Percentiles rank a stretch among this genome's conserved stretches.
These are phyloP conservation scores for Cryphonectria radicalis DNA, from an alignment of 2,329 filamentous ascomycete species.

Conservation along the genomic window DNA sequence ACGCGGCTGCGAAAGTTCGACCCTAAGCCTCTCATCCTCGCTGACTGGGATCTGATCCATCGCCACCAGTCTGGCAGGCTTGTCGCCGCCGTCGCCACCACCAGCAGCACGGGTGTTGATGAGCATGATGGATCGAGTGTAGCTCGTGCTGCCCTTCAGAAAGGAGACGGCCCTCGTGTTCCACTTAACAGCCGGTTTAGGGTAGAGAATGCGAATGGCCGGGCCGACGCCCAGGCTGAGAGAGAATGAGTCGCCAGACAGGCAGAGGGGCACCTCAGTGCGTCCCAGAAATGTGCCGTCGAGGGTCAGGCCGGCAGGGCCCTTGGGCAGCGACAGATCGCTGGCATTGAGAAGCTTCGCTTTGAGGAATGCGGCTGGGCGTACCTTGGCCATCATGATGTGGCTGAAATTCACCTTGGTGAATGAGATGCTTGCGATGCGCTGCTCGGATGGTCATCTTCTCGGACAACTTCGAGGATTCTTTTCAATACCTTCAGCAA, in stretches of 20 bases:
- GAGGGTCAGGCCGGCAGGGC: conserved; percentile 62
- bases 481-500: too few species aligned
- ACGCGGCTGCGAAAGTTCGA: conserved; percentile 54
- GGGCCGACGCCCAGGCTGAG: conserved; percentile 65
- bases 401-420: conserved; percentile 57
- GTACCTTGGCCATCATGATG: conserved; percentile 64
- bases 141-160: conserved; percentile 57
- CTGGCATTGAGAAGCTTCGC: conserved; percentile 60
- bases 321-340: conserved; percentile 59
- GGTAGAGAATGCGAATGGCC: conserved; percentile 58
- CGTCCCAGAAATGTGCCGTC: conserved; percentile 67
- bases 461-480: too few species aligned
- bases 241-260: conserved; percentile 56
- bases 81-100: conserved; percentile 31
- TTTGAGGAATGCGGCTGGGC: conserved; percentile 62
- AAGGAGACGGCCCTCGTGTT: conserved; percentile 56
- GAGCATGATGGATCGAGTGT: conserved; percentile 50
- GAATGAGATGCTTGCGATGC: conserved; percentile 60
- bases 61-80: conserved; percentile 53
- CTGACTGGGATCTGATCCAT: conserved; percentile 66
- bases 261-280: conserved; percentile 58
- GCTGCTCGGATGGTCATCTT: conserved; percentile 55
- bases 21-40: conserved; percentile 60
- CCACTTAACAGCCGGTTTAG: conserved; percentile 58
- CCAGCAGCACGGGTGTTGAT: conserved; percentile 51